Evolutionary conservation across 2,329 filamentous ascomycete genomes (phyloP), one percentile per base, ranked within the genome.

Genomic region (Parastagonospora avenae): DNA sequence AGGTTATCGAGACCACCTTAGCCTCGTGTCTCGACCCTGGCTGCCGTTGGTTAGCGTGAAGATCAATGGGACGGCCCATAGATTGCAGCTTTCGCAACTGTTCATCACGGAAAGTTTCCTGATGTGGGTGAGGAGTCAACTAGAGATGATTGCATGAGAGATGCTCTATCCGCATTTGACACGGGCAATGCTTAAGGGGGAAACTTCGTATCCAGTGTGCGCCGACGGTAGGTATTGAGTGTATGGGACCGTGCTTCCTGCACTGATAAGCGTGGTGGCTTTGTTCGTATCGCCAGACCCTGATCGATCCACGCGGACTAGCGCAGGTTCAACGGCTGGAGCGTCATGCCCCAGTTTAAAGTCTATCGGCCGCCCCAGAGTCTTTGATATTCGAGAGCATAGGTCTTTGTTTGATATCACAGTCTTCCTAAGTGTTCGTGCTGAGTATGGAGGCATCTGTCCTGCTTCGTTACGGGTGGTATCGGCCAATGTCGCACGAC

Each of bases 1-100:
- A 68, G 58, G 60, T 63, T 68, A 71, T 71, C 64, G 49, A 56
- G 40, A 52, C 50, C 48, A 35, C 14, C 60, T 53, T 59, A 54
- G 56, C 58, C 52, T 49, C 48, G 54, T 55, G 50, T 49, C 51
- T 59, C 48, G 46, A 47, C 52, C 52, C 28, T 56, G 41, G 49
- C 40, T 52, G 48, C 50, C 53, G 50, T 60, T 59, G 48, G 58
- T 40, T 30, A 46, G 42, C 37, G 44, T 47, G 52, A 46, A 47
- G 49, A 50, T 52, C 38, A 42, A 52, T 45, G 50, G 46, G 42
- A 42, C 12, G 51, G 44, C 31, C 12, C 39, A 37, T 33, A 11
- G 12, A 16, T 28, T 14, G 19, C 37, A 39, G 15, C 16, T 39
- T 19, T 39, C 27, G 10, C 19, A 39, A 24, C 37, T 2, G 7